Conservation (phyloP, 352 stramenopile genomes). For the Globisporangium barbulae region DNA sequence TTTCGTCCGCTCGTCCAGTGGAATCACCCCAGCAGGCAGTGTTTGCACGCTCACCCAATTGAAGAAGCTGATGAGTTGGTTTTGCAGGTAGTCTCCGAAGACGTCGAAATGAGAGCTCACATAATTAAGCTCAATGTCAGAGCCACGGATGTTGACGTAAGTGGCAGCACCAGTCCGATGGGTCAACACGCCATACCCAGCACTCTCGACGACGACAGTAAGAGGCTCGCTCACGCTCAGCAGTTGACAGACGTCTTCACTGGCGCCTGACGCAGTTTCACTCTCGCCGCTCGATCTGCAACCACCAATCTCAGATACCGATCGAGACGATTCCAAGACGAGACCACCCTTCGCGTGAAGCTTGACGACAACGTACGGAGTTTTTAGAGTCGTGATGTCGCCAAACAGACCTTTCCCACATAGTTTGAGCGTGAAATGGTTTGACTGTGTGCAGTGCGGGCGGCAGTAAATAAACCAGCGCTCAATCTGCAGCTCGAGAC, state of each 20-base stretch:
- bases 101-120: constrained; percentile 42
- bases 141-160: constrained; percentile 41
- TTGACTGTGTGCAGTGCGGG: constrained; percentile 33
- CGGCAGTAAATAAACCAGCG: constrained; percentile 61
- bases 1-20: constrained; percentile 48
- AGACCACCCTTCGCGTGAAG: constrained; percentile 35
- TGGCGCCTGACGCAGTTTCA: neutral
- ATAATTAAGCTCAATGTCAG: constrained; percentile 57
- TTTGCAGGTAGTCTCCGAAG: constrained; percentile 48
- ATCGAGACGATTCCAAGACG: constrained; percentile 40
- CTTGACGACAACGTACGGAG: constrained; percentile 26
- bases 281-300: constrained; percentile 1
- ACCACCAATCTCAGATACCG: constrained; percentile 11
- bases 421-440: constrained; percentile 41
- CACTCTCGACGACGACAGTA: constrained; percentile 40
- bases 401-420: constrained; percentile 33
- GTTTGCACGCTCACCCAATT: constrained; percentile 56
- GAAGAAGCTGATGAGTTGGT: constrained; percentile 64
- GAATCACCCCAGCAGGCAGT: constrained; percentile 27
- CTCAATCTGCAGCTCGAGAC: constrained; percentile 40
- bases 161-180: constrained; percentile 41
- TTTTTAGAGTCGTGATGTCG: constrained; percentile 40
- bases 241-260: constrained; percentile 45
- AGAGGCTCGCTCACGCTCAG: constrained; percentile 28
- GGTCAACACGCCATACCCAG: constrained; percentile 34